These are phyloP conservation scores for Herpetomonas samuelpessoai DNA, from an alignment of 208 protist genomes.

Conservation along the genomic window DNA sequence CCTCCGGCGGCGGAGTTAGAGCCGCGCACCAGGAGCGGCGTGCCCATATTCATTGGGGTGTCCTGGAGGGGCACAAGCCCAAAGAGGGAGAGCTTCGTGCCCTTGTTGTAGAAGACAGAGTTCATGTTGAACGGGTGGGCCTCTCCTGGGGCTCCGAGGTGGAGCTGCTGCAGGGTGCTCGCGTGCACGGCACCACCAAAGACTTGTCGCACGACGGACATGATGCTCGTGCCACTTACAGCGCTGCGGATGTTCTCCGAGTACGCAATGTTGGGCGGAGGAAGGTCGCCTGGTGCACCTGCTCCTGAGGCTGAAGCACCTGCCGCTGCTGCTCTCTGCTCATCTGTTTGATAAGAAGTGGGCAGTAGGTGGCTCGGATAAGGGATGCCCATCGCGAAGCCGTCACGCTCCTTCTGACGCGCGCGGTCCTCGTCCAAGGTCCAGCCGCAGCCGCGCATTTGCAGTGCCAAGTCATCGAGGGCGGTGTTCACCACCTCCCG, in stretches of 20 bases:
- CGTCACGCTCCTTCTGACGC: conserved; percentile 33
- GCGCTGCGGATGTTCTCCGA: conserved; percentile 60
- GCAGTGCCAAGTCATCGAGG: conserved; percentile 60
- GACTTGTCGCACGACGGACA: conserved; percentile 81
- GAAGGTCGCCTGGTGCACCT: conserved; percentile 25
- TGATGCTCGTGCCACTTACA: conserved; percentile 75
- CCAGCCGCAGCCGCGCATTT: conserved; percentile 64
- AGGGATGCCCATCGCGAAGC: conserved; percentile 71
- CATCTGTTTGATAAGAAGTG: not conserved
- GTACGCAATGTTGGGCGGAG: conserved; percentile 52
- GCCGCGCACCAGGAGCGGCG: conserved; percentile 64
- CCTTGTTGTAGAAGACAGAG: conserved; percentile 70
- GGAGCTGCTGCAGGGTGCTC: conserved; percentile 57
- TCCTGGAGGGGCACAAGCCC: conserved; percentile 80
- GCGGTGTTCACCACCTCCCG: conserved; percentile 49
- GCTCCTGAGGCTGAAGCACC: too few relatives aligned
- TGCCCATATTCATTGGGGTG: conserved; percentile 73
- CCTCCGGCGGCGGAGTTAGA: conserved; percentile 64
- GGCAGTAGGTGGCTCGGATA: conserved; percentile 31
- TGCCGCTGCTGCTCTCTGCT: too few relatives aligned
- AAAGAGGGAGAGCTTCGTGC: conserved; percentile 76
- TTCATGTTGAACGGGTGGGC: conserved; percentile 72
- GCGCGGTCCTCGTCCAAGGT: conserved; percentile 46
- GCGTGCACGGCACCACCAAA: conserved; percentile 73
- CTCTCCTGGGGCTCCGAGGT: conserved; percentile 67